These are phyloP conservation scores for Pseudogymnoascus sp. DNA, from an alignment of 2,329 filamentous ascomycete genomes.

Conservation along the genomic window DNA sequence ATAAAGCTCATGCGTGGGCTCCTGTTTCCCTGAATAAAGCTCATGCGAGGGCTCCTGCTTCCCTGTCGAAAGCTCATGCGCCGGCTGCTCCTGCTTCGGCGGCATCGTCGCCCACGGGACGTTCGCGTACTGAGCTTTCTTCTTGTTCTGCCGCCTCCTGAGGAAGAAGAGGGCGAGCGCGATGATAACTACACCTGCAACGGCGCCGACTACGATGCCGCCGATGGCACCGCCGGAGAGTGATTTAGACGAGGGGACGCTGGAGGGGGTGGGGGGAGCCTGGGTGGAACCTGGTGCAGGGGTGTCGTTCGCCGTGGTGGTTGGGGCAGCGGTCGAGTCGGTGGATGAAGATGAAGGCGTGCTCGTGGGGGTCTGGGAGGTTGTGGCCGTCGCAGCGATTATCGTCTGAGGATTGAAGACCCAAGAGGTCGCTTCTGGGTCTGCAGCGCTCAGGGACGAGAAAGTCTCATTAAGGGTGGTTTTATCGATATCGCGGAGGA, in stretches of 20 bases:
- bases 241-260: not conserved
- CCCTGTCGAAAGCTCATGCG: not conserved
- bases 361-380: not conserved
- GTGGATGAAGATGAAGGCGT: not conserved
- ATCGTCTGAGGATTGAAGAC: not conserved
- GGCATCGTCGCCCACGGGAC: not conserved
- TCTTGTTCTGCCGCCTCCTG: conserved; percentile 8
- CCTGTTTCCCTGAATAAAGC: not conserved
- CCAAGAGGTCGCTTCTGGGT: not conserved
- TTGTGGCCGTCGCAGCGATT: not conserved
- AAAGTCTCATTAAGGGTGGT: conserved; percentile 7
- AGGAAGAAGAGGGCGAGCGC: conserved; percentile 3
- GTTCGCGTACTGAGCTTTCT: not conserved
- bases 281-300: not conserved
- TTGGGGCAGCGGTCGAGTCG: not conserved
- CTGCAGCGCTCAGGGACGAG: not conserved
- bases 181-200: not conserved
- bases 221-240: conserved; percentile 6
- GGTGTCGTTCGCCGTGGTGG: not conserved
- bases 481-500: not conserved
- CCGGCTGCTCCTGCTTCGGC: not conserved
- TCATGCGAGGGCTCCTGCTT: not conserved
- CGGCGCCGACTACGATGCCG: conserved; percentile 4
- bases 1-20: not conserved
- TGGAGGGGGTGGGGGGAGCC: not conserved